These are phyloP conservation scores for Themeda triandra DNA, from an alignment of 176 grass and related monocot genomes.

Conservation along the genomic window DNA sequence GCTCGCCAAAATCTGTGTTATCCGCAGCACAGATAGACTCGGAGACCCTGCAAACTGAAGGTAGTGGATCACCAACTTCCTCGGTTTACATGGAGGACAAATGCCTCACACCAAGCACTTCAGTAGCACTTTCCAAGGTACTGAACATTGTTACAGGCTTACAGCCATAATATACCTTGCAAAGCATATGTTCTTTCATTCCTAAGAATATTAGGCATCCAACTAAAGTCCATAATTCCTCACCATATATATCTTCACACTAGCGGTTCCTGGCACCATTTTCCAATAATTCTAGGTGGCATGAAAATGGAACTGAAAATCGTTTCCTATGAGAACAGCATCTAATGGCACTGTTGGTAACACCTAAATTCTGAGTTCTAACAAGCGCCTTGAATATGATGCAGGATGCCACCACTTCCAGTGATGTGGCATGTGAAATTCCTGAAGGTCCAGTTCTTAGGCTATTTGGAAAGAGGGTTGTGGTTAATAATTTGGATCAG, in stretches of 20 bases:
- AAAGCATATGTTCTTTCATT: slow-evolving; percentile 17
- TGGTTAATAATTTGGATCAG: slow-evolving; percentile 19
- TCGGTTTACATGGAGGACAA: slow-evolving; percentile 43
- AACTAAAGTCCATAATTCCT: slow-evolving; percentile 7
- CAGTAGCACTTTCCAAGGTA: slow-evolving; percentile 42
- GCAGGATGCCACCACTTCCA: slow-evolving; percentile 11
- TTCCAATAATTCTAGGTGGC: slow-evolving; percentile 7
- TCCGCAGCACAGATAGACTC: slow-evolving; percentile 27
- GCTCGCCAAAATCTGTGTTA: slow-evolving; percentile 68
- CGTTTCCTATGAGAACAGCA: neutral
- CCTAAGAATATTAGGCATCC: slow-evolving; percentile 15
- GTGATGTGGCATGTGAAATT: slow-evolving; percentile 24
- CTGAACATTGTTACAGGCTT: slow-evolving; percentile 27
- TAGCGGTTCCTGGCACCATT: neutral
- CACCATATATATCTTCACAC: neutral
- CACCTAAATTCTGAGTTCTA: slow-evolving; percentile 6
- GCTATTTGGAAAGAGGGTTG: slow-evolving; percentile 77
- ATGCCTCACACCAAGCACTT: slow-evolving; percentile 25
- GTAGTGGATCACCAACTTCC: slow-evolving; percentile 35
- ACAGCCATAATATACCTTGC: neutral
- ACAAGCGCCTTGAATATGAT: slow-evolving; percentile 1
- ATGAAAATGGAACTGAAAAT: neutral
- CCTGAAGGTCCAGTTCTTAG: slow-evolving; percentile 41
- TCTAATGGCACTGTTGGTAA: neutral
- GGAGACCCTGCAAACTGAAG: neutral